Evolutionary conservation across 2,329 filamentous ascomycete species (phyloP).

Genomic region (Fusarium praegraminearum): DNA sequence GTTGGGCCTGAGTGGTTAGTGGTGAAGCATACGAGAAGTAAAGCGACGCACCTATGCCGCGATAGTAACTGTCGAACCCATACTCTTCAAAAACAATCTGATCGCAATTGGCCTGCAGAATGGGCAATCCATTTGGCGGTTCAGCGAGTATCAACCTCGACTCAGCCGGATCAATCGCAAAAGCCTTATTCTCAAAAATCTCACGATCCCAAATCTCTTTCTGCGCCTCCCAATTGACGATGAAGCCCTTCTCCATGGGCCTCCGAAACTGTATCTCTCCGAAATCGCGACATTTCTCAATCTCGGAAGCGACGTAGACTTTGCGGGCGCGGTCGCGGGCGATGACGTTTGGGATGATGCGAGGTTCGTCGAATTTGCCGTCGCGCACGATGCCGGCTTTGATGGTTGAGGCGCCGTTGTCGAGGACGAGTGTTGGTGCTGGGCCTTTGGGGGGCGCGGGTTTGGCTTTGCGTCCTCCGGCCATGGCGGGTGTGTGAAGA

Average conservation of each 20-base stretch:
- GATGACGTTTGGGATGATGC: constrained; percentile 87
- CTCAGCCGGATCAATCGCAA: constrained; percentile 79
- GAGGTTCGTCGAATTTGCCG: constrained; percentile 66
- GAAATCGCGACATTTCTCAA: constrained; percentile 85
- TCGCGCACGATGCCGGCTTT: constrained; percentile 83
- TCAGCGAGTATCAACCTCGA: constrained; percentile 90
- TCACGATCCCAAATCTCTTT: constrained; percentile 95
- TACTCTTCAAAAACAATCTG: constrained; percentile 99
- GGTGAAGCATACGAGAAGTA: neutral
- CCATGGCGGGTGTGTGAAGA: constrained; percentile 51
- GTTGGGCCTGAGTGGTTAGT: constrained; percentile 66
- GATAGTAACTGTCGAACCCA: constrained; percentile 87
- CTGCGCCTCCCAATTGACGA: constrained; percentile 97
- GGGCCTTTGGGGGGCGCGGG: constrained; percentile 65
- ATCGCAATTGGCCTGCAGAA: constrained; percentile 89
- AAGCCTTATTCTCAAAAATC: constrained; percentile 77
- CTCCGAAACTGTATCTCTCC: constrained; percentile 88
- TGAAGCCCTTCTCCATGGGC: constrained; percentile 92
- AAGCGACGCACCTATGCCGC: constrained; percentile 70
- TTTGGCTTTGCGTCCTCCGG: constrained; percentile 65
- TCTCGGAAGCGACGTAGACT: constrained; percentile 82
- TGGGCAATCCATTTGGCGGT: constrained; percentile 83
- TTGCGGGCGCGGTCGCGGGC: constrained; percentile 83
- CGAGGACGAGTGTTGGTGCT: constrained; percentile 81
- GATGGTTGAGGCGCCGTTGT: constrained; percentile 92